These are phyloP conservation scores for Drosera capensis DNA, from an alignment of 148 eudicot genomes.

Conservation along the genomic window DNA sequence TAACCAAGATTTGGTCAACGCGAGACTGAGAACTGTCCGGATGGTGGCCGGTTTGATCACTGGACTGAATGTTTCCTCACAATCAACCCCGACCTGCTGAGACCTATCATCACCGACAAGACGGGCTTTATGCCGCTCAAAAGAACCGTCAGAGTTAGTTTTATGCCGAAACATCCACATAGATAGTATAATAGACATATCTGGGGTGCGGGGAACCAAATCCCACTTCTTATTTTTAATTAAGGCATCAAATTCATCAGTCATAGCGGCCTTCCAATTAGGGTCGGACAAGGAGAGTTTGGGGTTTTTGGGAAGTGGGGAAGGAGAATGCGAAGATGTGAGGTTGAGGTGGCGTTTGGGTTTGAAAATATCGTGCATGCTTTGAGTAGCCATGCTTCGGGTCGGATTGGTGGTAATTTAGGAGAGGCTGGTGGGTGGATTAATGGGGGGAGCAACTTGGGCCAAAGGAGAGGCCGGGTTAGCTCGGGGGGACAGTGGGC, in stretches of 20 bases:
- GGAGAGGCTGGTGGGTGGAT: too few species aligned
- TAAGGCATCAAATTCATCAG: not conserved
- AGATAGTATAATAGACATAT: not conserved
- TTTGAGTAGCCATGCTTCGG: too few species aligned
- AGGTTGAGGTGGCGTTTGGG: not conserved
- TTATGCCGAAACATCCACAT: not conserved
- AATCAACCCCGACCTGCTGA: not conserved
- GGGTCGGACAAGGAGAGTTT: not conserved
- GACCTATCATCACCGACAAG: not conserved
- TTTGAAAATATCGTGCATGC: not conserved
- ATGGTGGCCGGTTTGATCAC: conserved; percentile 1
- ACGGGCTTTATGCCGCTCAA: not conserved
- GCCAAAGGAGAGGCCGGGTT: not conserved
- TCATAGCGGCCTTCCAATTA: not conserved
- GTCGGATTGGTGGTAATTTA: too few species aligned
- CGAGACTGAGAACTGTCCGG: not conserved
- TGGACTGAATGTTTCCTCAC: not conserved
- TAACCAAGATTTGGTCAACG: not conserved
- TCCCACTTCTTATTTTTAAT: not conserved
- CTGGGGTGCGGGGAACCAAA: not conserved
- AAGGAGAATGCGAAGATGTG: too few species aligned
- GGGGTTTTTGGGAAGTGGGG: not conserved
- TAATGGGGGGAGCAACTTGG: too few species aligned
- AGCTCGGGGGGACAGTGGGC: not conserved
- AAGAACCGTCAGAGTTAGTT: too few species aligned